Evolutionary conservation across 176 grass and related monocot genomes (phyloP), one percentile per base, ranked within the genome.

Genomic region (Phragmites australis): DNA sequence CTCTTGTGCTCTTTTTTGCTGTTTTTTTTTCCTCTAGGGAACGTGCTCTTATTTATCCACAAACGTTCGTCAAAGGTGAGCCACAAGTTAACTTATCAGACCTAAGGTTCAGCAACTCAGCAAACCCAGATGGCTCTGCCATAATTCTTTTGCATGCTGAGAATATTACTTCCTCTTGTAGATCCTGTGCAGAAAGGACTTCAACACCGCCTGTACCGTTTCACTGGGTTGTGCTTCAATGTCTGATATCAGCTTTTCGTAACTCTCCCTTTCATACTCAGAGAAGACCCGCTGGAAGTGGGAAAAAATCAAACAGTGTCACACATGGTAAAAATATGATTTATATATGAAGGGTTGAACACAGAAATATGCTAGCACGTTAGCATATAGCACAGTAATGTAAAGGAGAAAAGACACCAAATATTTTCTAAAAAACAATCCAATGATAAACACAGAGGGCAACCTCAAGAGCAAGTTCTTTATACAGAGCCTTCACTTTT

Each of bases 401-500:
- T 17, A 37, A 40, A n/a, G n/a, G 18, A 3, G 18, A n/a, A 41
- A 25, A 43, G 21, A 23, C 22, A 27, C 26, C 11, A 60, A 15
- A 60, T 15, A 60, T 60, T 60, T 68, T 11, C n/a, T 45, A 26
- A 68, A 68, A 25, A 25, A 25, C 22, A 23, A 56, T 25, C n/a
- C 21, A 56, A 25, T 23, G 54, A 71, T n/a, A n/a, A n/a, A n/a
- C n/a, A n/a, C n/a, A n/a, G n/a, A n/a, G n/a, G n/a, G n/a, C n/a
- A 67, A 93, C 93, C 87, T 91, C 34, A 15, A 93, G 83, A 93
- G 86, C 51, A n/a, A 93, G 88, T 39, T 91, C 81, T 74, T 54
- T 86, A 74, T 91, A 97, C 34, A 97, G n/a, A 50, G 30, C 65
- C 64, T 97, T 97, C 82, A 97, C 86, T 81, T 91, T 87, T 87